A percentile compares a stretch with the other conserved stretches of the same genome.
Evolutionary conservation across 345 rosid species (phyloP).

Genomic region (Alliaria petiolata): DNA sequence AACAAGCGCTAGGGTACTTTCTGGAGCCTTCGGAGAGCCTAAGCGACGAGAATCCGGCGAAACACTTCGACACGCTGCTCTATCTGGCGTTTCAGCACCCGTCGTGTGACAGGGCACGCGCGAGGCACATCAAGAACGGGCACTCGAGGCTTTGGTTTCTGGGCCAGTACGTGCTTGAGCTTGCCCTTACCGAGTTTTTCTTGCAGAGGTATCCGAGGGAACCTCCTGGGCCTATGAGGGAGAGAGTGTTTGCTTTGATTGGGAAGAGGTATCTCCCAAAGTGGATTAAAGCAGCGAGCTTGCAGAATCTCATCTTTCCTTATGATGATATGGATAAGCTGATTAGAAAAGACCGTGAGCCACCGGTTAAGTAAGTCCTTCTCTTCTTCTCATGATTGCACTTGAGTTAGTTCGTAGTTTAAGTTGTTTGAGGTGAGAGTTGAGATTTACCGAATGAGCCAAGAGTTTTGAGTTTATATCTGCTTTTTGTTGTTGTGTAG

Average conservation of each 20-base stretch:
- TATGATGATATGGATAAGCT: slow-evolving; percentile 85
- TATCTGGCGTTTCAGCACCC: slow-evolving; percentile 93
- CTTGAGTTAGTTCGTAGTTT: neutral
- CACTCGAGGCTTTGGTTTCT: slow-evolving; percentile 78
- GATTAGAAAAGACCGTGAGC: slow-evolving; percentile 69
- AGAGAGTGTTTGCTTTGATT: slow-evolving; percentile 84
- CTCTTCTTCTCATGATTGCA: neutral
- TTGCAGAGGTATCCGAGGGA: slow-evolving; percentile 95
- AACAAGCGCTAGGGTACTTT: slow-evolving; percentile 90
- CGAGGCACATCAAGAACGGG: slow-evolving; percentile 79
- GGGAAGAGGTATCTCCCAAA: slow-evolving; percentile 84
- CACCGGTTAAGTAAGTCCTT: slow-evolving; percentile 78
- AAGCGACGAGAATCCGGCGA: slow-evolving; percentile 89
- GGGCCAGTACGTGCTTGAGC: slow-evolving; percentile 93
- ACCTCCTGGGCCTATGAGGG: slow-evolving; percentile 86
- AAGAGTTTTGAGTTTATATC: neutral
- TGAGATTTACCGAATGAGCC: neutral
- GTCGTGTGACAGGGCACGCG: slow-evolving; percentile 73
- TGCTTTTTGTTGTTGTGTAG: neutral
- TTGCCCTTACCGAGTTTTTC: slow-evolving; percentile 74
- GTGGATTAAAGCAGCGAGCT: slow-evolving; percentile 86
- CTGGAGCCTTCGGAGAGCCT: slow-evolving; percentile 56
- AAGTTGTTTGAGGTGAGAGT: neutral
- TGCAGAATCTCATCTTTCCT: slow-evolving; percentile 88
- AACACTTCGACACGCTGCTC: slow-evolving; percentile 80